Base-by-base conservation (phyloP, 495 filamentous ascomycete genomes). In the Emericellopsis terricola region DNA sequence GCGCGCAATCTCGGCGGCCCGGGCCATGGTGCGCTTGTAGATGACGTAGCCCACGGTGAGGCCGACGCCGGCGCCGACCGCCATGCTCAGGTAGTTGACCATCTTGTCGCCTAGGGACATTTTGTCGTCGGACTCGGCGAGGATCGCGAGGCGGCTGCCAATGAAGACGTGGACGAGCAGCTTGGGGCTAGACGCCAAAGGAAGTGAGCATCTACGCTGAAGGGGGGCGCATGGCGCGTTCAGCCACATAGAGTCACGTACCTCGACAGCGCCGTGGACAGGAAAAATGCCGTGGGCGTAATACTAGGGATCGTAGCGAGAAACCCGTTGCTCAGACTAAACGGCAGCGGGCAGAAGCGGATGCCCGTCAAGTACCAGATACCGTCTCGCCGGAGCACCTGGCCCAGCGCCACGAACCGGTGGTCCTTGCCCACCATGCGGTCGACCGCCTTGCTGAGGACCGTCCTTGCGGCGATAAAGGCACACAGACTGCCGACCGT, bases 251-350 rank as follows among this genome's bases (percentile, higher is more conserved):
- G n/a, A n/a, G n/a, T n/a, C n/a, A 41, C 52, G 15, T 27, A 56
- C 42, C 63, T 61, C 13, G 56, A 64, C 10, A 79, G 53, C 1
- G 80, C 75, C 5, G 89, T 96, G 1, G 91, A 87, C 24, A 79
- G 45, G 19, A 72, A 78, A 50, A 91, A 96, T 42, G 65, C 67
- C 50, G 67, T 52, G 11, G 78, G 76, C 31, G 73, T 64, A 5
- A 97, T 81, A 5, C 83, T 92, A 2, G 81, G 84, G 42, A 97
- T 85, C 2, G 87, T 94, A 14, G 82, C 81, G 18, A 97, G 71
- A 15, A 89, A 92, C 14, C 85, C 89, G 46, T 97, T 97, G 45
- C 80, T 85, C 37, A 94, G 59, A 15, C 81, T 87, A 50, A 92
- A 97, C n/a, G 89, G 89, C 39, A 96, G 52, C 15, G 89, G 89